phyloP scores from a whole-genome alignment of 2,329 filamentous ascomycete genomes.

The Cadophora malorum region DNA sequence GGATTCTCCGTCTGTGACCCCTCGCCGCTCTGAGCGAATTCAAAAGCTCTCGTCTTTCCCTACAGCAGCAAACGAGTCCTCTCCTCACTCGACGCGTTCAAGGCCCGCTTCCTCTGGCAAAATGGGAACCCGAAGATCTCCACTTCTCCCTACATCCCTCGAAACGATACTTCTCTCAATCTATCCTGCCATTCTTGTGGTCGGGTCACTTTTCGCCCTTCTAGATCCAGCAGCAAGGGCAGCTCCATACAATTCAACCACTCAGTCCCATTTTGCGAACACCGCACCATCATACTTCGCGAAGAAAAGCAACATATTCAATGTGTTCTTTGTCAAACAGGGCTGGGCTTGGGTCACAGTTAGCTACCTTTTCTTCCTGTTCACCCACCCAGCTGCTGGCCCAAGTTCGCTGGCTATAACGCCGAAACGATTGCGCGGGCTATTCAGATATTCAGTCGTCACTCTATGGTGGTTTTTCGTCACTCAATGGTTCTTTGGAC shows the following conservation, averaged over 20 bases:
- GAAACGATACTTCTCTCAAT: conserved; percentile 69
- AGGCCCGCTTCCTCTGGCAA: conserved; percentile 12
- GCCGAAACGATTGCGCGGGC: conserved; percentile 61
- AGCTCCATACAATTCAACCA: conserved; percentile 64
- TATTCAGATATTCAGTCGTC: conserved; percentile 71
- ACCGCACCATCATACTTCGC: conserved; percentile 86
- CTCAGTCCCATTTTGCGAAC: conserved; percentile 68
- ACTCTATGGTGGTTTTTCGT: conserved; percentile 84
- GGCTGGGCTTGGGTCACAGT: conserved; percentile 91
- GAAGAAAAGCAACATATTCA: conserved; percentile 91
- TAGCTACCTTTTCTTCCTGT: conserved; percentile 73
- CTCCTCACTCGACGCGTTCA: conserved; percentile 1
- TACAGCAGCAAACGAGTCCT: conserved; percentile 19
- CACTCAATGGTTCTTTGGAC: conserved; percentile 97
- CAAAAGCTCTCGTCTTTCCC: conserved; percentile 36
- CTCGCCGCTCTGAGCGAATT: conserved; percentile 41
- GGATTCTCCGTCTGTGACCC: conserved; percentile 41
- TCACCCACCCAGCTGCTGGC: conserved; percentile 67
- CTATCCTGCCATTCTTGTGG: conserved; percentile 79
- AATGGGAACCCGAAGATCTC: conserved; percentile 47
- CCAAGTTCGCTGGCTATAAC: conserved; percentile 50
- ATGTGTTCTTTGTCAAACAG: conserved; percentile 90
- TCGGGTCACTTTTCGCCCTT: conserved; percentile 81
- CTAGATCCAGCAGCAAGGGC: conserved; percentile 75
- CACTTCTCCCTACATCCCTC: conserved; percentile 72